These are phyloP conservation scores for Angomonas ambiguus DNA, from an alignment of 208 protist genomes.

Conservation along the genomic window DNA sequence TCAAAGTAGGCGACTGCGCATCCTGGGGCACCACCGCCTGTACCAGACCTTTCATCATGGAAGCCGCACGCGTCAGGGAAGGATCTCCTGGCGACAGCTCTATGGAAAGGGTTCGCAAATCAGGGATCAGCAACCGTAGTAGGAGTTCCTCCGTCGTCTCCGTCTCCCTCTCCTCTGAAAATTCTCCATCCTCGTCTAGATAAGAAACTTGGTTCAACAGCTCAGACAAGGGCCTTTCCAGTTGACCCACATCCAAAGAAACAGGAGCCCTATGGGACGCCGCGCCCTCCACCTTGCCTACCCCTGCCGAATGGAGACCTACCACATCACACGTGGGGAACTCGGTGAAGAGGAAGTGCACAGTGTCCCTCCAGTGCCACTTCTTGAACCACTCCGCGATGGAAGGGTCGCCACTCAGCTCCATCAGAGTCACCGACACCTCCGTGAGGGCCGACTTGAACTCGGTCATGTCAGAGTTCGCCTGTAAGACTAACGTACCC, in stretches of 20 bases:
- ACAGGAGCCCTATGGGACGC: background rate
- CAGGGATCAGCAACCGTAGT: background rate
- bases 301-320: background rate
- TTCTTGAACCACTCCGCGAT: background rate
- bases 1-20: background rate
- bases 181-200: background rate
- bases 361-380: background rate
- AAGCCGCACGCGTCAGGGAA: slow-evolving; percentile 2
- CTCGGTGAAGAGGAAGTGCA: slow-evolving; percentile 8
- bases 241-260: background rate
- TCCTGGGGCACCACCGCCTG: slow-evolving; percentile 3
- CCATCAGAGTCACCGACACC: slow-evolving; percentile 25
- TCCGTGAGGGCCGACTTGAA: slow-evolving; percentile 14
- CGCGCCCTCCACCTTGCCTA: background rate
- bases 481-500: slow-evolving; percentile 18
- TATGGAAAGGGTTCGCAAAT: slow-evolving; percentile 6
- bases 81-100: slow-evolving; percentile 13
- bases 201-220: background rate
- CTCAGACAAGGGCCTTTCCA: background rate
- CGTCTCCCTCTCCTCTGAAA: slow-evolving; percentile 16
- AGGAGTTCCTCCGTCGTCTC: slow-evolving; percentile 1
- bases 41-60: background rate
- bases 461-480: slow-evolving; percentile 13
- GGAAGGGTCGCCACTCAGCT: slow-evolving; percentile 29
- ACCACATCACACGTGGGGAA: background rate